A percentile compares a stretch with the other conserved stretches of the same genome.
phyloP scores from a whole-genome alignment of 768 basidiomycete genomes.

The Dioszegia crocea region DNA sequence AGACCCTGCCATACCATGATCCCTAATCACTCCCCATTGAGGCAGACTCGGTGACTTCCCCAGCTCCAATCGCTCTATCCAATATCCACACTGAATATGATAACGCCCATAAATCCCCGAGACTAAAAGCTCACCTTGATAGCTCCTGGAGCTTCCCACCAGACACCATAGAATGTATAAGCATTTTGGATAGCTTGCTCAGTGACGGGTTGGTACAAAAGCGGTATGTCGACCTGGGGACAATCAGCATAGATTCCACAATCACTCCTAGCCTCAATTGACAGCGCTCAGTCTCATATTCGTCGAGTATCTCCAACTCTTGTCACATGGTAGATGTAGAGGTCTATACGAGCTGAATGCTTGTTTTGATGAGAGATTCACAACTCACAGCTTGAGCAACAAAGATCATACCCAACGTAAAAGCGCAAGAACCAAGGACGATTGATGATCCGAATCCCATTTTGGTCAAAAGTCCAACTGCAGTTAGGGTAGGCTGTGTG shows the following conservation, averaged over 20 bases:
- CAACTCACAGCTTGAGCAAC: conserved; percentile 37
- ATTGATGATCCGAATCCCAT: conserved; percentile 91
- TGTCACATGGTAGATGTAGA: no score
- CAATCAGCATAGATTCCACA: conserved; percentile 55
- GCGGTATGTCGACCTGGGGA: conserved; percentile 78
- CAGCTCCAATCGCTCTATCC: no score
- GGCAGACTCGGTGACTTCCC: no score
- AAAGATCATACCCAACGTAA: conserved; percentile 70
- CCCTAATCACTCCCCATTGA: no score
- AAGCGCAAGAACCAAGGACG: conserved; percentile 79
- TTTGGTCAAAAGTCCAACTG: no score
- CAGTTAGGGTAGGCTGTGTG: neutral
- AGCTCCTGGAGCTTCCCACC: conserved; percentile 86
- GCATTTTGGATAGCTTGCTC: conserved; percentile 68
- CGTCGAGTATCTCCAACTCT: no score
- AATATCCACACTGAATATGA: no score
- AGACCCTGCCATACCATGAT: no score
- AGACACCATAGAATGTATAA: conserved; percentile 84
- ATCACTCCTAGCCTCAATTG: neutral
- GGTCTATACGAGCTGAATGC: no score
- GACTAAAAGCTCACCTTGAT: conserved; percentile 66
- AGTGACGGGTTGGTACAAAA: conserved; percentile 66
- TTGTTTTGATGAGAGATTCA: no score
- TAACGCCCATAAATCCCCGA: neutral
- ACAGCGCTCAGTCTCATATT: no score